Base-by-base conservation (phyloP, 805 yeast species). In the Myxozyma kluyveri region DNA sequence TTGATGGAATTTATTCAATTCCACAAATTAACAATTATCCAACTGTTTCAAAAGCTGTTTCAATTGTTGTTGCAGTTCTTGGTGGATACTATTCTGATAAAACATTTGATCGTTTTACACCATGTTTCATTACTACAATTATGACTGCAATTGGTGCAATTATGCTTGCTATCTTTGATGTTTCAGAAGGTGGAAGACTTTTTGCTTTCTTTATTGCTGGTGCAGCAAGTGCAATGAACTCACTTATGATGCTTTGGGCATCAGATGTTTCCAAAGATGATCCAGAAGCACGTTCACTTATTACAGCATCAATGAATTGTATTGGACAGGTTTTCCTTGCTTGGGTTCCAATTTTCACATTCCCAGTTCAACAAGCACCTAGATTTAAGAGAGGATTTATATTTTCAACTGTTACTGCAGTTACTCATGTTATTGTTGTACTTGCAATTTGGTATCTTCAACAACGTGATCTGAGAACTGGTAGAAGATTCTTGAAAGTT, bases 91-190 rank as follows among this genome's bases (percentile, higher is more conserved):
- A 54, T 35, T 38, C 58, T 3, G 58, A 54, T 42, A 54, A 54
- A 29, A 54, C 58, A 9, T 51, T 51, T 36, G 58, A 54, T 41
- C 44, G 55, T 3, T 54, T 41, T 37, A n/a, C 45, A 4, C 58
- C 58, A 3, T 83, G 87, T 57, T 74, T 90, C 56, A 81, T 90
- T 45, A 82, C 82, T 53, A 81, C 90, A 1, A 85, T 95, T 0
- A 70, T 89, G 57, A 79, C 82, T 9, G 77, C 89, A 58, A 87
- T 84, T 64, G 72, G 91, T 0, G 67, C 86, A 39, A 80, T 87
- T 61, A 81, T 84, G 5, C 74, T 82, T 42, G 72, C 83, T 48
- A 78, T 86, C 0, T 84, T 74, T 66, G 31, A 54, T 21, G 57
- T 54, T n/a, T 36, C 48, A 12, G 58, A 54, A 23, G 37, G 38